phyloP scores from a whole-genome alignment of 768 basidiomycete species.

The Serendipita vermifera region DNA sequence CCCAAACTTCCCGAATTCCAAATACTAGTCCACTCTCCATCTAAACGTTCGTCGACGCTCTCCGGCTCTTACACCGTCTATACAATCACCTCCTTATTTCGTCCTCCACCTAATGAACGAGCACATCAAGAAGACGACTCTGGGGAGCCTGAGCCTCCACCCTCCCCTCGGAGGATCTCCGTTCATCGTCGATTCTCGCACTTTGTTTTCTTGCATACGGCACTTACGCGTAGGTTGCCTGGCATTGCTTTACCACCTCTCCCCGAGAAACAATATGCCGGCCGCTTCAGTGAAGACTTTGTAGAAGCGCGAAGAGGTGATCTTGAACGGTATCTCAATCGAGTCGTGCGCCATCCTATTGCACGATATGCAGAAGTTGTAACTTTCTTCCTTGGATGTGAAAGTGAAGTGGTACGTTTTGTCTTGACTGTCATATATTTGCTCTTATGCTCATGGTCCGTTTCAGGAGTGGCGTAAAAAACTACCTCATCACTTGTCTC shows the following conservation, averaged over 20 bases:
- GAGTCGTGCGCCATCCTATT: constrained; percentile 61
- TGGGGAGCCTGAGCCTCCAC: constrained; percentile 15
- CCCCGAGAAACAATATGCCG: constrained; percentile 76
- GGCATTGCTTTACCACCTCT: constrained; percentile 69
- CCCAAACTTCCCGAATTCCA: constrained; percentile 58
- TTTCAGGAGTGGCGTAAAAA: constrained; percentile 58
- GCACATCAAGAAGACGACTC: constrained; percentile 18
- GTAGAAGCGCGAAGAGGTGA: constrained; percentile 73
- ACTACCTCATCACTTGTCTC: constrained; percentile 44
- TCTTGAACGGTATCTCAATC: constrained; percentile 61
- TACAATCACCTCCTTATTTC: constrained; percentile 62
- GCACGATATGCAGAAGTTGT: constrained; percentile 67
- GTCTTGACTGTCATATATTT: not conserved
- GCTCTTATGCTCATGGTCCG: not conserved
- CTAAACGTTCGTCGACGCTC: constrained; percentile 53
- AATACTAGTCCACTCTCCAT: constrained; percentile 66
- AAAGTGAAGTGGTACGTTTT: constrained; percentile 53
- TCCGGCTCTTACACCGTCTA: constrained; percentile 67
- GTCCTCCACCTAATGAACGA: constrained; percentile 20
- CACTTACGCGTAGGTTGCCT: constrained; percentile 52
- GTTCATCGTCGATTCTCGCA: constrained; percentile 77
- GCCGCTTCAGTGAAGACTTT: constrained; percentile 67
- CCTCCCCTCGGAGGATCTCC: constrained; percentile 44
- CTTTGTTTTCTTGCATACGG: constrained; percentile 64
- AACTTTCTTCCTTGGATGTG: constrained; percentile 66